These are phyloP conservation scores for Pseudopithomyces chartarum DNA, from an alignment of 2,329 filamentous ascomycete species.

Conservation along the genomic window DNA sequence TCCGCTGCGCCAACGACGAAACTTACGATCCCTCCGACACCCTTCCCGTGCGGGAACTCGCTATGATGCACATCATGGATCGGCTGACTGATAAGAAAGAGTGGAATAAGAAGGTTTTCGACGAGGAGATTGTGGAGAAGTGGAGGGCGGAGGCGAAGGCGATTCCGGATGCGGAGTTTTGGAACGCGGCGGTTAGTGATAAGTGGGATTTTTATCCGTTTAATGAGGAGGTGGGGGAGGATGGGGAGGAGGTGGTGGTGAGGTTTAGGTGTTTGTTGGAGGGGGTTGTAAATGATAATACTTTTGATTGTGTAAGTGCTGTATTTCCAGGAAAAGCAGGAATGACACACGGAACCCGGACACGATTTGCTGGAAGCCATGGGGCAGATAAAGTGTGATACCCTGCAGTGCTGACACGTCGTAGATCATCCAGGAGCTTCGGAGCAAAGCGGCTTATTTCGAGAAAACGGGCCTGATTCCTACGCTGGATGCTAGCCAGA, in stretches of 20 bases:
- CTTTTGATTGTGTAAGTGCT: constrained; percentile 7
- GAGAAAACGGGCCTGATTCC: constrained; percentile 27
- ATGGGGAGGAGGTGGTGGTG: not conserved
- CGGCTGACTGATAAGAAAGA: constrained; percentile 46
- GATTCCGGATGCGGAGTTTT: constrained; percentile 12
- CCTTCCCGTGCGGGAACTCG: constrained; percentile 41
- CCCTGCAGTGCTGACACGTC: not conserved
- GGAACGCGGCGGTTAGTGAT: constrained; percentile 5
- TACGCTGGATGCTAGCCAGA: constrained; percentile 11
- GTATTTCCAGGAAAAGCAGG: not conserved
- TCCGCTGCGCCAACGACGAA: constrained; percentile 13
- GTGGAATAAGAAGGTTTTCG: constrained; percentile 47
- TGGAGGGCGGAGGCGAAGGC: constrained; percentile 20
- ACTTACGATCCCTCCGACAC: not conserved
- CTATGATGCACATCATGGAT: constrained; percentile 47
- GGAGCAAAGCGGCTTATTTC: constrained; percentile 54
- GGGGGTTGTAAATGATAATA: constrained; percentile 5
- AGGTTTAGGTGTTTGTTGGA: not conserved
- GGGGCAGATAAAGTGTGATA: no score
- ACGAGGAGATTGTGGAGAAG: constrained; percentile 29
- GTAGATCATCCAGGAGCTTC: constrained; percentile 49
- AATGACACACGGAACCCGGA: not conserved
- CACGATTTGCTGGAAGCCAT: no score
- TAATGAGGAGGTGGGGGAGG: not conserved
- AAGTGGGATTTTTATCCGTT: not conserved